phyloP scores from a whole-genome alignment of 2,329 filamentous ascomycete genomes.

The Penicillium sp. region DNA sequence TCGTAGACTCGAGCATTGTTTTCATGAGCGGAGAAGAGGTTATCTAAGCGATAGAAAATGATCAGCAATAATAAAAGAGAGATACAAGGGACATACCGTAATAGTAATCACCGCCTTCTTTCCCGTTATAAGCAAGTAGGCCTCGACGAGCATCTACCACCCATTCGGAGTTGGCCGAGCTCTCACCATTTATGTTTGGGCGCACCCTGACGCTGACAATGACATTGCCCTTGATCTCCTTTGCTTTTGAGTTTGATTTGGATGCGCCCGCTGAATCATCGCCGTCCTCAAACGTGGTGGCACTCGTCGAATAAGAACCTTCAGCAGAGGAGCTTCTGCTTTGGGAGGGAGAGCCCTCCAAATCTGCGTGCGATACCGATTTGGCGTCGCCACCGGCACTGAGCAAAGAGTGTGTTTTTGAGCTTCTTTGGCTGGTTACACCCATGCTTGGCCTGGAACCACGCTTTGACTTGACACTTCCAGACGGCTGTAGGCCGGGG shows the following conservation, averaged over 20 bases:
- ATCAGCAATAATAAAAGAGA: conserved; percentile 18
- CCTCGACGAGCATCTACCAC: conserved; percentile 84
- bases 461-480: conserved; percentile 56
- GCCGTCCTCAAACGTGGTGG: conserved; percentile 83
- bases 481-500: conserved; percentile 34
- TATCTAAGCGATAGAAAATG: conserved; percentile 64
- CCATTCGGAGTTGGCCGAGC: conserved; percentile 80
- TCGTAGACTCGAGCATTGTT: conserved; percentile 96
- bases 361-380: conserved; percentile 69
- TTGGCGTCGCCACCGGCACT: conserved; percentile 81
- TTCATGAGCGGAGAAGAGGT: conserved; percentile 92
- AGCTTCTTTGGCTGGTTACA: conserved; percentile 55
- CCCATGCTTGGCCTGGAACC: conserved; percentile 62
- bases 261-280: conserved; percentile 57
- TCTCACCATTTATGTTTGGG: conserved; percentile 71
- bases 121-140: conserved; percentile 81
- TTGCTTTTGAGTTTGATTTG: conserved; percentile 44
- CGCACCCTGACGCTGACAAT: conserved; percentile 93
- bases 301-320: conserved; percentile 88
- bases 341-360: conserved; percentile 81
- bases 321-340: conserved; percentile 92
- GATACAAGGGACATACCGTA: conserved; percentile 70
- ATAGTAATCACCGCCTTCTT: conserved; percentile 88
- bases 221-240: conserved; percentile 90
- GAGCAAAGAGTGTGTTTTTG: conserved; percentile 72